These are phyloP conservation scores for Onygenales sp. DNA, from an alignment of 2,329 filamentous ascomycete genomes.

Conservation along the genomic window DNA sequence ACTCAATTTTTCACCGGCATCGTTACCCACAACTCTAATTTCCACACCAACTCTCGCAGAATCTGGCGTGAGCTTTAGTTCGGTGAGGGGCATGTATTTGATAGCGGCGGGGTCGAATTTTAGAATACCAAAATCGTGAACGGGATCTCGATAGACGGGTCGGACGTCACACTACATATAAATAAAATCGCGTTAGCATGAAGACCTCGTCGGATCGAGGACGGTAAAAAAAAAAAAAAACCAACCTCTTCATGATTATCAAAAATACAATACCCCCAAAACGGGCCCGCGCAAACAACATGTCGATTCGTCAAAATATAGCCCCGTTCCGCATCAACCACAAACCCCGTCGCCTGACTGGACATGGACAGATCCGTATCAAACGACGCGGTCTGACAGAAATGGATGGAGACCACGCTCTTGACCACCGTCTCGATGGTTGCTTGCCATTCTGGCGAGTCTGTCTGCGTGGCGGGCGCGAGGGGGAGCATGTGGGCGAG, in stretches of 20 bases:
- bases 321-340: conserved; percentile 88
- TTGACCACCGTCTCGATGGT: conserved; percentile 90
- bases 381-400: conserved; percentile 95
- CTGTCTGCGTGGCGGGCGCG: conserved; percentile 20
- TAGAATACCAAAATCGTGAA: conserved; percentile 96
- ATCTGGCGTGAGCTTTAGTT: conserved; percentile 73
- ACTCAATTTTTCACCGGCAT: conserved; percentile 95
- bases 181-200: background rate
- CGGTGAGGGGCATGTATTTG: conserved; percentile 88
- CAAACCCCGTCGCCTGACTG: conserved; percentile 94
- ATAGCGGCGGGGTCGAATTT: conserved; percentile 92
- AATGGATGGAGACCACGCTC: conserved; percentile 97
- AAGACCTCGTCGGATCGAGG: background rate
- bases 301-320: conserved; percentile 85
- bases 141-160: conserved; percentile 93
- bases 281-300: conserved; percentile 89
- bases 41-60: conserved; percentile 81
- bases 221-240: background rate
- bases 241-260: conserved; percentile 84
- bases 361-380: conserved; percentile 92
- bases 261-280: conserved; percentile 97
- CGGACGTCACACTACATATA: conserved; percentile 71
- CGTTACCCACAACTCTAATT: conserved; percentile 95
- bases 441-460: conserved; percentile 84
- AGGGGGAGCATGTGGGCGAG: conserved; percentile 25